Evolutionary conservation across 257 asterid species (phyloP).

Genomic region (Solanum appendiculatum): DNA sequence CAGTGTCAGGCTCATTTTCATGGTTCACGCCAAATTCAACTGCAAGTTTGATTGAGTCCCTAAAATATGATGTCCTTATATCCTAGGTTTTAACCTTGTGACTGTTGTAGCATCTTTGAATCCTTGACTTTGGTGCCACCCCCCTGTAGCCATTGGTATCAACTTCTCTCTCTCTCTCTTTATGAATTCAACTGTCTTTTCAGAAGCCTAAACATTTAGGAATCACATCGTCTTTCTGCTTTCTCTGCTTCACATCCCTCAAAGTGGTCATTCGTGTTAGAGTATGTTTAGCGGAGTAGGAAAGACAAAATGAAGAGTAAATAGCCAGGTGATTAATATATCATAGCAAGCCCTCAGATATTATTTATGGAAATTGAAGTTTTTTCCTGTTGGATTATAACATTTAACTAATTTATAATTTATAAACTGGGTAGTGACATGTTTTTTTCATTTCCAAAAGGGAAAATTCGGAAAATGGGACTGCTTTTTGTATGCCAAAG

Average conservation of each 20-base stretch:
- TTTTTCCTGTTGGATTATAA: not conserved
- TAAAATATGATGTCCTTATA: not conserved
- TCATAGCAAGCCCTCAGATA: not conserved
- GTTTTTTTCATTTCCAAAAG: not conserved
- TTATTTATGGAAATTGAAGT: not conserved
- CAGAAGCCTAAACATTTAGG: not conserved
- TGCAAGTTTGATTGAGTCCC: not conserved
- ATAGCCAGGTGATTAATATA: not conserved
- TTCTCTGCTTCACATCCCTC: not conserved
- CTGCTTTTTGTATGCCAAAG: not conserved
- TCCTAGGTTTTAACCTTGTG: not conserved
- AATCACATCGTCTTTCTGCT: not conserved
- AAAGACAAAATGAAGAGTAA: not conserved
- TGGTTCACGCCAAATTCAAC: not conserved
- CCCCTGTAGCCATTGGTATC: not conserved
- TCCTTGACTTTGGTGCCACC: not conserved
- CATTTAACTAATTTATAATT: not conserved
- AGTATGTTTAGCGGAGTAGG: not conserved
- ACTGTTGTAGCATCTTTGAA: not conserved
- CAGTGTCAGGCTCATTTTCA: not conserved
- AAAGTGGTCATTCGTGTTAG: not conserved
- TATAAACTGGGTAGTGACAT: not conserved
- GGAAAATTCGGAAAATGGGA: not conserved
- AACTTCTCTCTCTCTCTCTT: not conserved
- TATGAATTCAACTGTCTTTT: not conserved